phyloP scores from a whole-genome alignment of 371 early-diverging fungal species.

The Amoeboaphelidium protococcarum region DNA sequence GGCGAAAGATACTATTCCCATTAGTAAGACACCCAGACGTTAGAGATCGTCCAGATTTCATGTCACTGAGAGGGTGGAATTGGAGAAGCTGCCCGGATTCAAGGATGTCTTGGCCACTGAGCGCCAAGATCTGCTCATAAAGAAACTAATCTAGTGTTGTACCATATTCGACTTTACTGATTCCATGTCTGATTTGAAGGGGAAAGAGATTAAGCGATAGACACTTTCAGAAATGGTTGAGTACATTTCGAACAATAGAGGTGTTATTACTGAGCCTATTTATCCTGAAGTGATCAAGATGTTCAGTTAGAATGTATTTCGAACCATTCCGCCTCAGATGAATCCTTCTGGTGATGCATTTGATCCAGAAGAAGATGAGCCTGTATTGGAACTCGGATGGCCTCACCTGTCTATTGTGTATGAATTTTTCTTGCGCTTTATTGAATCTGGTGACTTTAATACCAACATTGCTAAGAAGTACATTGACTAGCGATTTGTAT shows the following conservation, averaged over 20 bases:
- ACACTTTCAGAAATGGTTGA: slow-evolving; percentile 69
- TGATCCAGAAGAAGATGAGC: slow-evolving; percentile 96
- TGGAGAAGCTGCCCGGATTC: slow-evolving; percentile 40
- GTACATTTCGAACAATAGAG: slow-evolving; percentile 54
- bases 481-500: slow-evolving; percentile 73
- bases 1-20: slow-evolving; percentile 49
- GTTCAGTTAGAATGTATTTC: slow-evolving; percentile 74
- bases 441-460: slow-evolving; percentile 88
- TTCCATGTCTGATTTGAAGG: slow-evolving; percentile 47
- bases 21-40: slow-evolving; percentile 48
- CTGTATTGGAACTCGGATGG: slow-evolving; percentile 81
- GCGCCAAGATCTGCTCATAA: slow-evolving; percentile 46
- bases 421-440: slow-evolving; percentile 81
- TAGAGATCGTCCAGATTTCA: slow-evolving; percentile 62
- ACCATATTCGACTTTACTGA: slow-evolving; percentile 81
- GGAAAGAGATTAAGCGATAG: slow-evolving; percentile 79
- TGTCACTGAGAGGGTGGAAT: slow-evolving; percentile 37
- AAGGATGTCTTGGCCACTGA: slow-evolving; percentile 41
- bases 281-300: slow-evolving; percentile 71
- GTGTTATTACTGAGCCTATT: slow-evolving; percentile 50
- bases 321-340: slow-evolving; percentile 74
- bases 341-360: slow-evolving; percentile 71
- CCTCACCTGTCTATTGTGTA: slow-evolving; percentile 90
- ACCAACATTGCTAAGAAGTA: slow-evolving; percentile 74
- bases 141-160: slow-evolving; percentile 64